Percentiles rank a stretch among this genome's conserved stretches.
Conservation (phyloP, 768 basidiomycete species). For the Serpula lacrymans region DNA sequence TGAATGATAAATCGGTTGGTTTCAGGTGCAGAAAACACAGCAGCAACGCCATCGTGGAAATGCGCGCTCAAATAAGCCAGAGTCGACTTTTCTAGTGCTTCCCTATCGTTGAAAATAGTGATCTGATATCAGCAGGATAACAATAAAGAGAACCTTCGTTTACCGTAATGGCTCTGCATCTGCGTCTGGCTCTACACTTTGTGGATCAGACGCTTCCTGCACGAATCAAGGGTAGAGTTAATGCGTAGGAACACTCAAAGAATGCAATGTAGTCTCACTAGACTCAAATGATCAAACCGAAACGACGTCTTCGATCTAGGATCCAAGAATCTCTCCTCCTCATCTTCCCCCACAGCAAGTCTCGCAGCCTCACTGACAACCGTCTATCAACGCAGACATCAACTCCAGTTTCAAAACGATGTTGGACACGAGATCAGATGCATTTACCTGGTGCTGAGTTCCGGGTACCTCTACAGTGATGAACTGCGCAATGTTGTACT, state of each 20-base stretch:
- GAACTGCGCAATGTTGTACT: constrained; percentile 89
- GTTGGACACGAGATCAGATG: constrained; percentile 1
- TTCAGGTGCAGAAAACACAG: constrained; percentile 60
- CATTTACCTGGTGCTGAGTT: constrained; percentile 67
- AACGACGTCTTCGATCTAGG: constrained; percentile 78
- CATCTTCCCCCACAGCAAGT: constrained; percentile 37
- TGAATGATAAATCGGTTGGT: constrained; percentile 61
- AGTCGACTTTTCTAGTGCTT: constrained; percentile 66
- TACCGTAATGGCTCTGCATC: constrained; percentile 79
- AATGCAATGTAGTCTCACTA: constrained; percentile 46
- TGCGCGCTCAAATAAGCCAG: constrained; percentile 75
- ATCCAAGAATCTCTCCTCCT: constrained; percentile 76
- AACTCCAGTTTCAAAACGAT: constrained; percentile 4
- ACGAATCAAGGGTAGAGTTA: constrained; percentile 6
- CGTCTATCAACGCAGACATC: constrained; percentile 45
- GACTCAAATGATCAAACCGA: constrained; percentile 77
- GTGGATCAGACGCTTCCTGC: constrained; percentile 77
- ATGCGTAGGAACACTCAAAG: constrained; percentile 8
- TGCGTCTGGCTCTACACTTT: constrained; percentile 55
- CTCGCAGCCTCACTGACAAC: constrained; percentile 76
- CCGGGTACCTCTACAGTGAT: constrained; percentile 83
- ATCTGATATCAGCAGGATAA: neutral
- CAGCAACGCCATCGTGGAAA: constrained; percentile 73
- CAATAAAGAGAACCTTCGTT: constrained; percentile 8
- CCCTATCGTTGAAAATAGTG: constrained; percentile 35